phyloP scores from a whole-genome alignment of 2,329 filamentous ascomycete genomes.

The Metarhizium robertsii region DNA sequence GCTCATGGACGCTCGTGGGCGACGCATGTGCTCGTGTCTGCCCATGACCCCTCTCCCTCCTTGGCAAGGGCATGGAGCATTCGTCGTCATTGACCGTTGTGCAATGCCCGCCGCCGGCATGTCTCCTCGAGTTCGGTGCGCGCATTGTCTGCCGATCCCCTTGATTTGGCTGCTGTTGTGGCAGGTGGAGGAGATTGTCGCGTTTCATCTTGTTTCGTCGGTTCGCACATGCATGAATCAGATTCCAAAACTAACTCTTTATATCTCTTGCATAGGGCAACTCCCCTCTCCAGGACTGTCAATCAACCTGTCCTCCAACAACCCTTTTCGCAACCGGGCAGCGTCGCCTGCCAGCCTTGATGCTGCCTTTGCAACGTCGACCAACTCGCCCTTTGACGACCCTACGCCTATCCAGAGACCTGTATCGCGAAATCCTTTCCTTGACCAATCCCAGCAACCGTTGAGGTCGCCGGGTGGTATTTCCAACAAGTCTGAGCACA shows the following conservation, averaged over 20 bases:
- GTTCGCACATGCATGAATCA: neutral
- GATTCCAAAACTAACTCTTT: constrained; percentile 2
- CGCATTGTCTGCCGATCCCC: constrained; percentile 4
- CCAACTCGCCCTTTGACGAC: constrained; percentile 52
- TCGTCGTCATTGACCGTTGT: neutral
- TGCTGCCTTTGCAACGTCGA: constrained; percentile 25
- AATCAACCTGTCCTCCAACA: constrained; percentile 70
- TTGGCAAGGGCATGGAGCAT: neutral
- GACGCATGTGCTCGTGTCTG: neutral
- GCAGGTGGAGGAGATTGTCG: constrained; percentile 10
- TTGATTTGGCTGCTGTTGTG: constrained; percentile 4
- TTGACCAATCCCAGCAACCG: constrained; percentile 43
- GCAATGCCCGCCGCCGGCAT: neutral
- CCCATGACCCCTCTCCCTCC: neutral
- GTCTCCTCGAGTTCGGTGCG: neutral
- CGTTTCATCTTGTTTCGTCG: constrained; percentile 13
- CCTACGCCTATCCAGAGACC: constrained; percentile 41
- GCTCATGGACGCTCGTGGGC: neutral
- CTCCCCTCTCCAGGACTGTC: constrained; percentile 34
- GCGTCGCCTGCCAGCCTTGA: constrained; percentile 43
- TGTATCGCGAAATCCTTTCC: constrained; percentile 66
- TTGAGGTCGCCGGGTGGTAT: constrained; percentile 38
- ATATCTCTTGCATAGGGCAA: constrained; percentile 11
- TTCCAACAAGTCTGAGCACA: constrained; percentile 36
- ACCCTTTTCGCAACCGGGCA: constrained; percentile 69